Percentiles rank a stretch among this genome's conserved stretches.
phyloP scores from a whole-genome alignment of 208 protist genomes.

The Wallacemonas sp. region DNA sequence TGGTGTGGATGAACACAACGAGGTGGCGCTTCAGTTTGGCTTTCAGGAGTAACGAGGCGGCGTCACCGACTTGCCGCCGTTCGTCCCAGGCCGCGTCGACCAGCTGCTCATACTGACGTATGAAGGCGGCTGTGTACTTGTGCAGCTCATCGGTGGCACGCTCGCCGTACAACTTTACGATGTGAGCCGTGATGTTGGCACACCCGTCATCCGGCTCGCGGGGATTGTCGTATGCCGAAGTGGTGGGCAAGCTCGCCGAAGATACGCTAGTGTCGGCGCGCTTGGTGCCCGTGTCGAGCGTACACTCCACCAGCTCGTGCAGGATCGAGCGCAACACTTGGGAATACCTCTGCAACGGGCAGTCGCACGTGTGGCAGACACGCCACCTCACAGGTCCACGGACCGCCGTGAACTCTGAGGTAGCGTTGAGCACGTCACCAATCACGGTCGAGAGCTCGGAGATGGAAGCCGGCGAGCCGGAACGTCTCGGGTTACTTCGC shows the following conservation, averaged over 20 bases:
- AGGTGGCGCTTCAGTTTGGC: constrained; percentile 38
- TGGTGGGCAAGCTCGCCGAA: too few relatives aligned
- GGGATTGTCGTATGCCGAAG: too few relatives aligned
- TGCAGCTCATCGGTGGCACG: constrained; percentile 32
- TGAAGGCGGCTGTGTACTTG: constrained; percentile 40
- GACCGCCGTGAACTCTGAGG: not conserved
- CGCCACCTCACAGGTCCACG: not conserved
- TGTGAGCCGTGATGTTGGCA: constrained; percentile 6
- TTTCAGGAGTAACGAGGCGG: not conserved
- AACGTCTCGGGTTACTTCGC: too few relatives aligned
- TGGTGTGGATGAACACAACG: constrained; percentile 78
- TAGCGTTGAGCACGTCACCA: not conserved
- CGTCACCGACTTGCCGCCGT: not conserved
- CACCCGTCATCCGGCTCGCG: too few relatives aligned
- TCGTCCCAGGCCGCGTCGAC: not conserved
- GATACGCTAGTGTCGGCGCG: too few relatives aligned
- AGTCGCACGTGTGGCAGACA: constrained; percentile 37
- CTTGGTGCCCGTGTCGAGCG: too few relatives aligned
- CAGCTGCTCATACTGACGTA: constrained; percentile 54
- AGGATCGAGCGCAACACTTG: constrained; percentile 21
- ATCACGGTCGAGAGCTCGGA: not conserved
- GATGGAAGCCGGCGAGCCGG: not conserved
- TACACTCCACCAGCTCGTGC: not conserved
- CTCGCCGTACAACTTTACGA: constrained; percentile 81
- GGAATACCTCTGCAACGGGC: constrained; percentile 15